Base-by-base conservation (phyloP, 768 basidiomycete genomes). In the Phaeotremella skinneri region DNA sequence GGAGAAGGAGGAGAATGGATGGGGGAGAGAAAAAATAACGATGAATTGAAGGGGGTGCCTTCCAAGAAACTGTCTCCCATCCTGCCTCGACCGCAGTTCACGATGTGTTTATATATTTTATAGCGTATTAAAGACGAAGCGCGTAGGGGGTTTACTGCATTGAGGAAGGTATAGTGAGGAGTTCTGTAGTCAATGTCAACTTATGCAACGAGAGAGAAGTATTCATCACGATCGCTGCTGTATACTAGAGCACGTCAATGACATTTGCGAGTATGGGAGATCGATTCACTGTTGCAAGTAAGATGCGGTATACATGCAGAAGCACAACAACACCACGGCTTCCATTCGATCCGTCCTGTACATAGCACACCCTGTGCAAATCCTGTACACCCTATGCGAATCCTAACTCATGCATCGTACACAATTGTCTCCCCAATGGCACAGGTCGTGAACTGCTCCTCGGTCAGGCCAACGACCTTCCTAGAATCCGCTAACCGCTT, bases 401-500 rank as follows among this genome's bases (percentile, higher is more conserved):
- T n/a, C n/a, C n/a, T n/a, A n/a, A n/a, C 13, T 51, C 39, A 64
- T 6, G 59, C 49, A 30, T 59, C 60, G 52, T 65, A 72, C 3
- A 56, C 61, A 49, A 48, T 63, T 2, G 85, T 87, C 76, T 87
- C 83, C 3, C 87, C 86, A 27, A 87, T 81, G 6, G 79, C 85
- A 53, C 83, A 83, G 26, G 83, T 80, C 1, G 74, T 76, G 67
- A 88, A 89, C 34, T 79, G 81, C 2, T 79, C 82, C 39, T 82
- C 80, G n/a, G 77, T 70, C n/a, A 88, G 74, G 0, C 82, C 84
- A 0, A 80, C 64, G 68, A 81, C 81, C 66, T 80, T 78, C 53
- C 82, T 81, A 55, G 85, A 85, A 47, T 80, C 78, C 6, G 78
- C 81, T 37, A 88, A 79, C 57, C 79, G 76, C 60, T 76, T 78